Percentiles rank a stretch among this genome's conserved stretches.
phyloP scores from a whole-genome alignment of 2,329 filamentous ascomycete genomes.

The Talaromyces rugulosus region DNA sequence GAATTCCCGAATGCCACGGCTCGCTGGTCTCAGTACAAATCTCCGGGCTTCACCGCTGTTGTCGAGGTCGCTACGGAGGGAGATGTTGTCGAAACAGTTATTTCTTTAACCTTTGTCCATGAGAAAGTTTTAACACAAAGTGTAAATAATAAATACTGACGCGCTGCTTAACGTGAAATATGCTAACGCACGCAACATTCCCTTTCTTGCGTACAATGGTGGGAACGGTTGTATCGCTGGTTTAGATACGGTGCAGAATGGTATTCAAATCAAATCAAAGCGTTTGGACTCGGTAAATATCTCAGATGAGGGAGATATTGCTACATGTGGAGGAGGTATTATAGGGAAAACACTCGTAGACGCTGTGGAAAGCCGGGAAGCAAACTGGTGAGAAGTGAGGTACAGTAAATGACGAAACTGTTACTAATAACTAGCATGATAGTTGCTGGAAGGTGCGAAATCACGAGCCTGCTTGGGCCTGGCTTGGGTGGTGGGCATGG shows the following conservation, averaged over 20 bases:
- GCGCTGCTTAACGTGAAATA: neutral
- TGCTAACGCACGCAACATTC: neutral
- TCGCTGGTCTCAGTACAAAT: constrained; percentile 4
- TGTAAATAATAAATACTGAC: no score
- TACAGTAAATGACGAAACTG: neutral
- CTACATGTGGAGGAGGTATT: neutral
- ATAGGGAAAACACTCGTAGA: neutral
- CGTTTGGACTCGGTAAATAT: constrained; percentile 1
- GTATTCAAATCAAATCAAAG: constrained; percentile 1
- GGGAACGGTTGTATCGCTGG: neutral
- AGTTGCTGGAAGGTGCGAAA: neutral
- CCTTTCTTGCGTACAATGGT: constrained; percentile 2
- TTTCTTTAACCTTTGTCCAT: neutral
- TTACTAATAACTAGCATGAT: neutral
- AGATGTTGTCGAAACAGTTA: constrained; percentile 10
- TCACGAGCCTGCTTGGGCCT: constrained; percentile 2
- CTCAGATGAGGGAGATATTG: neutral
- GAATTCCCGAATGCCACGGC: neutral
- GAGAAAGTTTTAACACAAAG: no score
- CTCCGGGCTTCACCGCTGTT: neutral
- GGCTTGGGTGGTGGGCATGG: constrained; percentile 16
- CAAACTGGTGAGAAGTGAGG: neutral
- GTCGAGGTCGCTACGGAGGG: constrained; percentile 7
- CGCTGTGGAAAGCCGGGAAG: constrained; percentile 1
- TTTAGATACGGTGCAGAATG: neutral